Evolutionary conservation across 2,329 filamentous ascomycete genomes (phyloP), one percentile per base, ranked within the genome.

Genomic region (Aureobasidium pullulans): DNA sequence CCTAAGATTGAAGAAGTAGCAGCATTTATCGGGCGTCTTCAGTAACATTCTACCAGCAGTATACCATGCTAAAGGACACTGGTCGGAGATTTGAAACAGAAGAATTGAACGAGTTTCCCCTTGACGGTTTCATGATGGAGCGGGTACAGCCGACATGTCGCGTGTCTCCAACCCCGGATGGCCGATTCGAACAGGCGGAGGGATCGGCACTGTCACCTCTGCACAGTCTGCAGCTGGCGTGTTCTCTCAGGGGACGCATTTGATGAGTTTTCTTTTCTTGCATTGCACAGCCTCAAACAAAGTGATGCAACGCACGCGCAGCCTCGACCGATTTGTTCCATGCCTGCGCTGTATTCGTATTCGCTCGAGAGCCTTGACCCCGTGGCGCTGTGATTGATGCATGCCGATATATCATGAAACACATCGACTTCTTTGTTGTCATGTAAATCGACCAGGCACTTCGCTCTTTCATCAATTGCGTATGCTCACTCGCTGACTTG

Each of bases 251-350:
- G 37, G 37, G 49, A 40, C 28, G 7, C 15, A 9, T 42, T 42
- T 42, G 42, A 43, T 32, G 40, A 46, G 32, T 47, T 57, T 57
- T 53, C 49, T 42, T 53, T 42, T 53, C 36, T 53, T 42, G 49
- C 49, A 53, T 31, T 57, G 53, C 53, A 57, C 53, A 57, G 53
- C 53, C 53, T 46, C 53, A 57, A 39, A 39, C 34, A 31, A 31
- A 19, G 40, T 39, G n/a, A 37, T 44, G 40, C 42, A 47, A 28
- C 19, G 42, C 28, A 28, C 32, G 15, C 29, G 19, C 23, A 43
- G 31, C 39, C 15, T 23, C 9, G n/a, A 42, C 32, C 36, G 49
- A 53, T 42, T 40, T 19, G 28, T 42, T 13, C 15, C 6, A 31
- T 19, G 16, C n/a, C 36, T 43, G 40, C 52, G 39, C 40, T 34